Evolutionary conservation across 495 filamentous ascomycete species (phyloP).

Genomic region (Aspergillus avenaceus): DNA sequence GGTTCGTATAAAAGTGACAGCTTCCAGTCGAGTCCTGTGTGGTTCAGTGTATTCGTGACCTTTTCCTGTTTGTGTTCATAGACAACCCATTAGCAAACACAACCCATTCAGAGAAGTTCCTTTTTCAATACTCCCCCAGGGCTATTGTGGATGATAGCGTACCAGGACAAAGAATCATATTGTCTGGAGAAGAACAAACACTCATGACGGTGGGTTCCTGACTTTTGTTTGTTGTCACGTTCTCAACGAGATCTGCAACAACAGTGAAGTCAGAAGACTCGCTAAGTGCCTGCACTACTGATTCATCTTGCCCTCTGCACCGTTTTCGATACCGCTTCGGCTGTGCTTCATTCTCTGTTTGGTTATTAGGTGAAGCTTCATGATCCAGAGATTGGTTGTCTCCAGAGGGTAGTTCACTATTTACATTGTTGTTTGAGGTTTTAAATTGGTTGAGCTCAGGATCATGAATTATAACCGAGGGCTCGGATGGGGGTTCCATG

Average conservation of each 20-base stretch:
- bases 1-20: slow-evolving; percentile 9
- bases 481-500: too few species aligned
- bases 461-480: too few species aligned
- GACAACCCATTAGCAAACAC: background rate
- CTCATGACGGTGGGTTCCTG: background rate
- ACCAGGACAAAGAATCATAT: background rate
- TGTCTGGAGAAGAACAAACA: background rate
- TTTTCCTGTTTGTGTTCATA: background rate
- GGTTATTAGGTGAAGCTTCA: background rate
- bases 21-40: slow-evolving; percentile 3
- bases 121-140: too few species aligned
- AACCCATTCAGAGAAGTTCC: too few species aligned
- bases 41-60: background rate
- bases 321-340: background rate
- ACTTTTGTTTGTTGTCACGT: background rate
- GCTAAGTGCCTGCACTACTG: background rate
- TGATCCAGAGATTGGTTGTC: background rate
- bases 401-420: too few species aligned
- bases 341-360: background rate
- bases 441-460: too few species aligned
- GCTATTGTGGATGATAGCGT: background rate
- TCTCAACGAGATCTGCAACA: background rate
- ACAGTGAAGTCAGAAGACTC: background rate
- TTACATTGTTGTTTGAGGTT: too few species aligned
- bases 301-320: too few species aligned